Conservation (phyloP, 306 rosid species). For the Dalbergia cultrata region DNA sequence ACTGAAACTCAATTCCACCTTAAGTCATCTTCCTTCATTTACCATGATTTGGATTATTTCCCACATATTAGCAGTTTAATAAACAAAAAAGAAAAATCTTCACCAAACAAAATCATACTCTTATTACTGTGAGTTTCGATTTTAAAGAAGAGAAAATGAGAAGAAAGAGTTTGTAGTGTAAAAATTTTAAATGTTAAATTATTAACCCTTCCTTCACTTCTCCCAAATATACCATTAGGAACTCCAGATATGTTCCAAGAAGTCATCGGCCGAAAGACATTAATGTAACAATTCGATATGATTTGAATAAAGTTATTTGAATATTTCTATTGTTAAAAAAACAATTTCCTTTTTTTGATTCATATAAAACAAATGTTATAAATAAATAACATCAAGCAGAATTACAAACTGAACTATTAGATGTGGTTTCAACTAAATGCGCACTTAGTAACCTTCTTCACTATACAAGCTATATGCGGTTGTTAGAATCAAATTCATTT, state of each 20-base stretch:
- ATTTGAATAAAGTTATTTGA: neutral
- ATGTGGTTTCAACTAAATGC: slow-evolving; percentile 37
- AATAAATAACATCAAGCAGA: slow-evolving; percentile 41
- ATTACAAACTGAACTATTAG: slow-evolving; percentile 36
- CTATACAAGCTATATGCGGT: slow-evolving; percentile 73
- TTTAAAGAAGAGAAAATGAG: too few species aligned
- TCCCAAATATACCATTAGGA: neutral
- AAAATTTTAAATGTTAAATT: too few species aligned
- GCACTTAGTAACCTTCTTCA: slow-evolving; percentile 49
- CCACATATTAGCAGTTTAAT: too few species aligned
- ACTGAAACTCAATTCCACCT: too few species aligned
- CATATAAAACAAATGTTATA: slow-evolving; percentile 36
- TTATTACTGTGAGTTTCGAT: too few species aligned
- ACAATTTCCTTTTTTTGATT: neutral
- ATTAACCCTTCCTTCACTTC: too few species aligned
- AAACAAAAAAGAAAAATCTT: too few species aligned
- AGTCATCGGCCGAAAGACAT: neutral
- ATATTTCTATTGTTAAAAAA: slow-evolving; percentile 18
- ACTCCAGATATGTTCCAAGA: neutral
- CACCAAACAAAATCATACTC: too few species aligned
- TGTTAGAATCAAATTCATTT: slow-evolving; percentile 75
- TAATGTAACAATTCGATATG: slow-evolving; percentile 2
- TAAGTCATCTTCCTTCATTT: too few species aligned
- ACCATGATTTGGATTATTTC: too few species aligned
- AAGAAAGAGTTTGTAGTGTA: too few species aligned